These are phyloP conservation scores for Leishmania braziliensis DNA, from an alignment of 208 protist genomes.

Conservation along the genomic window DNA sequence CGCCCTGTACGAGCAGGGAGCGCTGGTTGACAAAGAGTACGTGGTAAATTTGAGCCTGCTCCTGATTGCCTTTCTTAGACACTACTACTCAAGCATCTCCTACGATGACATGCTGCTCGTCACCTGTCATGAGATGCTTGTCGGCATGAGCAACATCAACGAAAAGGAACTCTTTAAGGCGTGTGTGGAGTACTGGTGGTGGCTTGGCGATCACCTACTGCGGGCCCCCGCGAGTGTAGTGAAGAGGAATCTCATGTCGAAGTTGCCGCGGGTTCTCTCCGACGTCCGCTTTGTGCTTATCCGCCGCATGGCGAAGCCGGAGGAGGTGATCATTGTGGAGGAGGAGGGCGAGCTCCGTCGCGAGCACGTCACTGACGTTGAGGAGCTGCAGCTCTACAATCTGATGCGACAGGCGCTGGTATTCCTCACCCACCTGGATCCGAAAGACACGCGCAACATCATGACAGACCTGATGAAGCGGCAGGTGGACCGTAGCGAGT, in stretches of 20 bases:
- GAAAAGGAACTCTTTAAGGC: slow-evolving; percentile 99
- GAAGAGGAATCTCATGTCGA: slow-evolving; percentile 65
- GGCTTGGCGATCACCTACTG: slow-evolving; percentile 75
- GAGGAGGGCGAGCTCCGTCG: slow-evolving; percentile 98
- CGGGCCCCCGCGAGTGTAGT: slow-evolving; percentile 39
- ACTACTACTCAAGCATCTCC: slow-evolving; percentile 91
- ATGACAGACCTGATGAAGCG: slow-evolving; percentile 91
- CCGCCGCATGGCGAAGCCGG: slow-evolving; percentile 98
- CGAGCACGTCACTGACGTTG: slow-evolving; percentile 97
- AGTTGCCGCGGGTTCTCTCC: slow-evolving; percentile 75
- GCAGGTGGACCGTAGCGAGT: slow-evolving; percentile 92
- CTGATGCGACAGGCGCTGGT: slow-evolving; percentile 97
- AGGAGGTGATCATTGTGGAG: slow-evolving; percentile 99
- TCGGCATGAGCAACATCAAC: slow-evolving; percentile 95
- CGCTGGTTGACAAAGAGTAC: slow-evolving; percentile 85
- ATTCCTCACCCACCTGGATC: slow-evolving; percentile 97
- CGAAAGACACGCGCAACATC: slow-evolving; percentile 95
- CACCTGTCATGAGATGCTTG: slow-evolving; percentile 89
- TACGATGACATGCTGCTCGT: slow-evolving; percentile 80
- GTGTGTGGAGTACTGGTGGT: slow-evolving; percentile 99
- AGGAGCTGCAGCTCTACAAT: slow-evolving; percentile 97
- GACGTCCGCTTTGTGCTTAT: slow-evolving; percentile 96
- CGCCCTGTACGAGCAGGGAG: slow-evolving; percentile 63
- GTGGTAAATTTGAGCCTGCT: slow-evolving; percentile 92
- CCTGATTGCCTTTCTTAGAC: slow-evolving; percentile 93